A percentile compares a stretch with the other conserved stretches of the same genome.
Conservation (phyloP, 2,329 filamentous ascomycete species). For the Emericellopsis cladophorae region DNA sequence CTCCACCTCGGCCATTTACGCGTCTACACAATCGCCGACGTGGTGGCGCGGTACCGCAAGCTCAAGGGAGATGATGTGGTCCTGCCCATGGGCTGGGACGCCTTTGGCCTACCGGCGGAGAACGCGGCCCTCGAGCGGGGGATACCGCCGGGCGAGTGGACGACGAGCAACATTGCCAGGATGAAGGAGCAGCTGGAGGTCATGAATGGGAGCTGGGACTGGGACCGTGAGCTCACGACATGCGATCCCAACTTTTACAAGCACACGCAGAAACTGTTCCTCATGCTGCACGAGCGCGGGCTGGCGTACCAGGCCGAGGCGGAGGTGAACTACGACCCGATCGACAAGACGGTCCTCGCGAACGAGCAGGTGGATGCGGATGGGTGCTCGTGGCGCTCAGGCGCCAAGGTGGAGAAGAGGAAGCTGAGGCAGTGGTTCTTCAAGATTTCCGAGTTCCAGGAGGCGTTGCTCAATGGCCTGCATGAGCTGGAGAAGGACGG, state of each 20-base stretch:
- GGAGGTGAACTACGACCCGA: constrained; percentile 79
- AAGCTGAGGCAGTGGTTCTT: constrained; percentile 84
- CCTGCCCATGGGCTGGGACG: constrained; percentile 92
- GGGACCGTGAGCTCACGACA: constrained; percentile 70
- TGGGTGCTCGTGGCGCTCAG: constrained; percentile 77
- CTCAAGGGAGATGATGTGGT: constrained; percentile 66
- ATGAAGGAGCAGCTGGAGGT: constrained; percentile 73
- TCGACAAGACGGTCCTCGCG: constrained; percentile 79
- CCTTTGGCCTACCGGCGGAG: constrained; percentile 81
- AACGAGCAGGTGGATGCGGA: constrained; percentile 89
- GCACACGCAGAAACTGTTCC: constrained; percentile 77
- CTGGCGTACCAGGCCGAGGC: constrained; percentile 76
- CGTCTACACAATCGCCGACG: constrained; percentile 84
- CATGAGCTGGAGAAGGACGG: constrained; percentile 48
- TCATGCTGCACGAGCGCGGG: constrained; percentile 60
- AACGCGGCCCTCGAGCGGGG: constrained; percentile 81
- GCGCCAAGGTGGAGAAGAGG: constrained; percentile 69
- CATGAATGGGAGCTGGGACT: constrained; percentile 78
- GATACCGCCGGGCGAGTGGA: constrained; percentile 69
- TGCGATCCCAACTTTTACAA: constrained; percentile 80
- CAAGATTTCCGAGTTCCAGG: constrained; percentile 67
- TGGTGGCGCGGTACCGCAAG: constrained; percentile 61
- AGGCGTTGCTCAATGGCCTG: constrained; percentile 59
- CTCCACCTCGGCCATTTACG: constrained; percentile 80
- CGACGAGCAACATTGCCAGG: constrained; percentile 61